Evolutionary conservation across 495 filamentous ascomycete species (phyloP).

Genomic region (Polyplosphaeria fusca): DNA sequence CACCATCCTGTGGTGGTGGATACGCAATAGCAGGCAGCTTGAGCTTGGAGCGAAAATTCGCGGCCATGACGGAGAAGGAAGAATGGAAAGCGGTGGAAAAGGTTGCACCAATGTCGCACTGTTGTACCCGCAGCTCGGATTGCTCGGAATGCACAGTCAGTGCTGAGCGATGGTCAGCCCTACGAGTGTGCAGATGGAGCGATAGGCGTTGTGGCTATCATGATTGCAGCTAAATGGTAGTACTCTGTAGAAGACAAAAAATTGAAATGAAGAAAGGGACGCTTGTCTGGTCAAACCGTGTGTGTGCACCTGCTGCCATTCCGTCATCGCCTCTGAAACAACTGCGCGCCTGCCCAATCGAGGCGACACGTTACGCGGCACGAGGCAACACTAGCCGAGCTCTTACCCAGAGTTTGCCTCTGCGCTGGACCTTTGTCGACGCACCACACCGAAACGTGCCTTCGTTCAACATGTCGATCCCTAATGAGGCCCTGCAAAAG

Average conservation of each 20-base stretch:
- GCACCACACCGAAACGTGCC: background rate
- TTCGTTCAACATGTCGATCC: constrained; percentile 76
- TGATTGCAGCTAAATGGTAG: background rate
- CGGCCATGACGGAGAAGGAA: constrained; percentile 27
- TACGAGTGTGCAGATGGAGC: background rate
- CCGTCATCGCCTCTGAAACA: no score
- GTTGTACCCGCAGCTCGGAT: background rate
- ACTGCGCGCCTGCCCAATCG: background rate
- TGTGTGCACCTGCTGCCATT: no score
- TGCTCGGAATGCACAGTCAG: background rate
- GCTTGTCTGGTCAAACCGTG: no score
- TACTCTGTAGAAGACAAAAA: background rate
- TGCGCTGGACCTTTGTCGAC: background rate
- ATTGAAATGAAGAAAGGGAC: no score
- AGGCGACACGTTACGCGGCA: background rate
- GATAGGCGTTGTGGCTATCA: background rate
- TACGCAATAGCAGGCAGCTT: constrained; percentile 66
- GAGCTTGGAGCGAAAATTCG: constrained; percentile 40
- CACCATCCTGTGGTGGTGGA: constrained; percentile 62
- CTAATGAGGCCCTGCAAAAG: constrained; percentile 94
- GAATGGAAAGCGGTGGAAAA: background rate
- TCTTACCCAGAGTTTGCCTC: background rate
- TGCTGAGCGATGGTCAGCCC: background rate
- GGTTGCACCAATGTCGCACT: no score
- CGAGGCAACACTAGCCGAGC: background rate